These are phyloP conservation scores for Cryptococcus sp. DNA, from an alignment of 1,284 basidiomycete genomes.

Conservation along the genomic window DNA sequence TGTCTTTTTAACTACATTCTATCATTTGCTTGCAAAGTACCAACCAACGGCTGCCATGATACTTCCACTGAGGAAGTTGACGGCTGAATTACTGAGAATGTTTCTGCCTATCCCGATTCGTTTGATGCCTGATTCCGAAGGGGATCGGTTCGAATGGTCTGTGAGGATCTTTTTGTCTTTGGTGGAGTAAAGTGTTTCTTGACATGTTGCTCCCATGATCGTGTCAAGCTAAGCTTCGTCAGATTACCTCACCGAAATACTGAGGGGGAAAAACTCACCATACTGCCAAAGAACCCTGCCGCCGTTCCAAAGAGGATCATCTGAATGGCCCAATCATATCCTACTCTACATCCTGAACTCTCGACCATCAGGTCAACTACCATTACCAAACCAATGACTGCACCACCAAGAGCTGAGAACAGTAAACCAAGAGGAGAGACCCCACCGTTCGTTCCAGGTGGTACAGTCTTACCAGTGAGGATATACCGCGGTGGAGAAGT, in stretches of 20 bases:
- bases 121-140: slow-evolving; percentile 41
- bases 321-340: slow-evolving; percentile 44
- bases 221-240: slow-evolving; percentile 62
- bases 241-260: neutral
- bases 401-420: slow-evolving; percentile 69
- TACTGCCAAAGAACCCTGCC: slow-evolving; percentile 33
- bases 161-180: slow-evolving; percentile 63
- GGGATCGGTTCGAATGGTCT: slow-evolving; percentile 50
- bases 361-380: slow-evolving; percentile 60
- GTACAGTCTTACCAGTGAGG: slow-evolving; percentile 67
- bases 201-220: slow-evolving; percentile 79
- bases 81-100: slow-evolving; percentile 61
- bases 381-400: slow-evolving; percentile 62
- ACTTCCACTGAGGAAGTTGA: slow-evolving; percentile 33
- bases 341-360: slow-evolving; percentile 54
- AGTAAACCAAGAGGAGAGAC: slow-evolving; percentile 70
- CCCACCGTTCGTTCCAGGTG: slow-evolving; percentile 88
- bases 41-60: slow-evolving; percentile 30
- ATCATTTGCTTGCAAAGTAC: neutral
- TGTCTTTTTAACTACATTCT: neutral
- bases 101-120: slow-evolving; percentile 63
- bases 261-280: neutral
- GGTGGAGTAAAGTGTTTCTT: slow-evolving; percentile 70
- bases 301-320: slow-evolving; percentile 59
- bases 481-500: slow-evolving; percentile 63